Conservation (phyloP, 805 yeast species). For the Gaillardinia entomophila region DNA sequence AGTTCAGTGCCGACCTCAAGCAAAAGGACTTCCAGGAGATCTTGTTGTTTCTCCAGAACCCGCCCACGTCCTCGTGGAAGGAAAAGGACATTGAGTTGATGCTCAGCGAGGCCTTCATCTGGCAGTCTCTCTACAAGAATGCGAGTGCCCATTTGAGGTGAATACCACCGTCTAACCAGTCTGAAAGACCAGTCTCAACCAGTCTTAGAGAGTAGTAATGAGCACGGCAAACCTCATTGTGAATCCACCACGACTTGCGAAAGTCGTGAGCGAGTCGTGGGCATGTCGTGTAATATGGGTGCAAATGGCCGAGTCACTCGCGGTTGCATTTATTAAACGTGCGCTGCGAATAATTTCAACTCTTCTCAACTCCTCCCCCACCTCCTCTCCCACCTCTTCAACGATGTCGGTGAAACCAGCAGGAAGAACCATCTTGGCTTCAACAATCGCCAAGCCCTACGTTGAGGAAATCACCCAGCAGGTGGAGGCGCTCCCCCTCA, state of each 20-base stretch:
- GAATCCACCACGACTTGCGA: too few relatives aligned
- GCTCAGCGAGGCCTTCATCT: constrained; percentile 91
- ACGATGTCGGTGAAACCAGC: constrained; percentile 35
- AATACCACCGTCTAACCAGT: too few relatives aligned
- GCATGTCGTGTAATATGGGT: too few relatives aligned
- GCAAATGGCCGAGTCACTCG: too few relatives aligned
- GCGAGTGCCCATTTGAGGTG: constrained; percentile 78
- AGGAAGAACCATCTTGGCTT: constrained; percentile 81
- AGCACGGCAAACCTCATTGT: too few relatives aligned
- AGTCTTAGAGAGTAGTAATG: too few relatives aligned
- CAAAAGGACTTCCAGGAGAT: constrained; percentile 92
- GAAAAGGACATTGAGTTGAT: constrained; percentile 88
- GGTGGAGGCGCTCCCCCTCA: constrained; percentile 45
- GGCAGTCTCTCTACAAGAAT: constrained; percentile 90
- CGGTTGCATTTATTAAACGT: too few relatives aligned
- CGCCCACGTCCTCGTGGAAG: constrained; percentile 82
- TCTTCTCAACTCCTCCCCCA: too few relatives aligned
- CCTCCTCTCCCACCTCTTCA: too few relatives aligned
- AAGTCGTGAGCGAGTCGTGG: too few relatives aligned
- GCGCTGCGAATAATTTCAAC: too few relatives aligned
- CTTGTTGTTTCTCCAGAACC: constrained; percentile 82
- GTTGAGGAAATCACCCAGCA: constrained; percentile 62
- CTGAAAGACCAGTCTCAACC: too few relatives aligned
- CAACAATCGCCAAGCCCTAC: constrained; percentile 78
- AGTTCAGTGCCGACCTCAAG: constrained; percentile 75